A percentile compares a stretch with the other conserved stretches of the same genome.
Evolutionary conservation across 441 rosid genomes (phyloP).

Genomic region (Breynia disticha): DNA sequence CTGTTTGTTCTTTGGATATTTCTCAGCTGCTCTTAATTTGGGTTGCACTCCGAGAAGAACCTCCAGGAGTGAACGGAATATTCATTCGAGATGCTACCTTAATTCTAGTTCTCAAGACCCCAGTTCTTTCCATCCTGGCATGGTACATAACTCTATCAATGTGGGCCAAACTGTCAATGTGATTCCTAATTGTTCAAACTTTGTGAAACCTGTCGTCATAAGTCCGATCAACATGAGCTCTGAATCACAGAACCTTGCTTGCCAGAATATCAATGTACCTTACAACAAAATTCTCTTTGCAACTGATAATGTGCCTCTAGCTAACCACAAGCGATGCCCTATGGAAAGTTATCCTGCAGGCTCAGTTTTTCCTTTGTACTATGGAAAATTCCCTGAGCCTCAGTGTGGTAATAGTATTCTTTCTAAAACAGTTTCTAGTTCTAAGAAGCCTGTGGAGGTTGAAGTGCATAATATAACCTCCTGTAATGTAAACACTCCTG

Average conservation of each 20-base stretch:
- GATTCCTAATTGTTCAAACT: conserved; percentile 19
- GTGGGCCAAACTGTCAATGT: conserved; percentile 18
- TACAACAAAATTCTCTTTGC: conserved; percentile 22
- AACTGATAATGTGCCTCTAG: conserved; percentile 10
- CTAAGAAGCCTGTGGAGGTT: conserved; percentile 21
- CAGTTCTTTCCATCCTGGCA: conserved; percentile 15
- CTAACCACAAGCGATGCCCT: conserved; percentile 12
- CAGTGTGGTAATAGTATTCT: conserved; percentile 13
- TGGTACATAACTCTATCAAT: conserved; percentile 10
- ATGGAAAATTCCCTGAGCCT: conserved; percentile 22
- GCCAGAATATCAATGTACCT: conserved; percentile 9
- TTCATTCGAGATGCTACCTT: conserved; percentile 66
- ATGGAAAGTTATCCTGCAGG: conserved; percentile 17
- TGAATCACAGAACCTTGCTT: conserved; percentile 10
- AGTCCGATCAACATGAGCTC: conserved; percentile 13
- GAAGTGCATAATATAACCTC: conserved; percentile 14
- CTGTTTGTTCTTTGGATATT: conserved; percentile 1
- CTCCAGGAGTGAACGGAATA: conserved; percentile 86
- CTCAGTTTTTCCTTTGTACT: conserved; percentile 56
- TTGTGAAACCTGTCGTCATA: conserved; percentile 23
- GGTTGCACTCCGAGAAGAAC: conserved; percentile 89
- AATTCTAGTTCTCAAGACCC: conserved; percentile 42
- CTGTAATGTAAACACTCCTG: conserved; percentile 8
- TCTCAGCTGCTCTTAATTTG: conserved; percentile 84
- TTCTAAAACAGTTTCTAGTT: conserved; percentile 20